Evolutionary conservation across 148 eudicot genomes (phyloP).

Genomic region (Rhododendron williamsianum): DNA sequence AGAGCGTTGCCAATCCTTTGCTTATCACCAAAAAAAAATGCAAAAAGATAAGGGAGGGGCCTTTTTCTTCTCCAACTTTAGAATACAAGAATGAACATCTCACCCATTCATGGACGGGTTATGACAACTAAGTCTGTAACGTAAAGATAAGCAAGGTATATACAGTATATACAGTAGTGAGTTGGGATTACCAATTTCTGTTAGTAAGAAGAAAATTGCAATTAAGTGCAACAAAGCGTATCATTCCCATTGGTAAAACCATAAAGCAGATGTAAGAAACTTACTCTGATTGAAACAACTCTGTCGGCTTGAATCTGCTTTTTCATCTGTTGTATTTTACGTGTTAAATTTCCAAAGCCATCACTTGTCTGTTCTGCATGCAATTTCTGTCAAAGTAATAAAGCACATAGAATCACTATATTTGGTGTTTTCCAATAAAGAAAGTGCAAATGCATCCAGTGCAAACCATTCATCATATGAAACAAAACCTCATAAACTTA

Average conservation of each 20-base stretch:
- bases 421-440: background rate
- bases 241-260: background rate
- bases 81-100: background rate
- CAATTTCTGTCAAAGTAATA: constrained; percentile 12
- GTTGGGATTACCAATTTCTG: background rate
- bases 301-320: constrained; percentile 66
- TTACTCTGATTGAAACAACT: constrained; percentile 48
- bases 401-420: constrained; percentile 3
- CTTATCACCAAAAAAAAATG: background rate
- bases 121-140: background rate
- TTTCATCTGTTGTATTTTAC: constrained; percentile 47
- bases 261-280: background rate
- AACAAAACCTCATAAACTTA: background rate
- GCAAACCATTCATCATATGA: background rate
- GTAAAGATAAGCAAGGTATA: background rate
- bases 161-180: background rate
- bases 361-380: constrained; percentile 35
- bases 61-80: background rate
- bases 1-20: background rate
- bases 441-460: background rate
- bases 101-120: background rate
- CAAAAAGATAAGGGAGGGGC: background rate
- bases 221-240: background rate
- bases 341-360: constrained; percentile 30
- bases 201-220: background rate